Evolutionary conservation across 2,329 filamentous ascomycete genomes (phyloP), one percentile per base, ranked within the genome.

Genomic region (Microsporum ferrugineum): DNA sequence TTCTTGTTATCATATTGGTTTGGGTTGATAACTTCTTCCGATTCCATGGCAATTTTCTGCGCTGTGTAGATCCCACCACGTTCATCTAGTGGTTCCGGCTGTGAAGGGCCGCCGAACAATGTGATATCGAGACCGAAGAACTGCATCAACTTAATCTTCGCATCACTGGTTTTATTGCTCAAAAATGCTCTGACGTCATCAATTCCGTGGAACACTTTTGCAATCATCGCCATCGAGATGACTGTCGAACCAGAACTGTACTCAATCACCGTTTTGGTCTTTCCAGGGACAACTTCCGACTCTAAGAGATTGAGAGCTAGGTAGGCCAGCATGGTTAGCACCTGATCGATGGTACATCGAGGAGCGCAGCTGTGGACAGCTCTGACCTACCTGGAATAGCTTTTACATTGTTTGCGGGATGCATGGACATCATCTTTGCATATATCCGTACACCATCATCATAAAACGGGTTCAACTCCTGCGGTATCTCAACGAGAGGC

Each of bases 351-450:
- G 2, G 29, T 36, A 45, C 33, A 31, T 23, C 17, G 1, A 23
- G 17, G 17, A 23, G 17, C 17, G 17, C 17, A 23, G 17, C 17
- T 23, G 17, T 14, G 14, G 51, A 31, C 23, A 38, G 31, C 14
- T 31, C 2, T 29, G 29, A 34, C 14, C 23, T 55, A 64, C 62
- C 71, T 65, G 84, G 84, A 71, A 87, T 78, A 1, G 80, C 78
- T 68, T 86, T 86, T 65, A 86, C 84, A 56, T 86, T 86, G 63
- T 86, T 82, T 2, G 83, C 81, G 0, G 84, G 83, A 66, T 83
- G 81, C 75, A 81, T 81, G 1, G 81, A 83, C 78, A 86, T 81
- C 81, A 86, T 82, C 72, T 86, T 86, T 41, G 84, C 83, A 64
- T 84, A 85, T 59, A 86, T 84, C 8, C 82, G 78, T 3, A 86